Percentiles rank a stretch among this genome's conserved stretches.
Conservation (phyloP, 148 eudicot species). For the Camellia granthamiana region DNA sequence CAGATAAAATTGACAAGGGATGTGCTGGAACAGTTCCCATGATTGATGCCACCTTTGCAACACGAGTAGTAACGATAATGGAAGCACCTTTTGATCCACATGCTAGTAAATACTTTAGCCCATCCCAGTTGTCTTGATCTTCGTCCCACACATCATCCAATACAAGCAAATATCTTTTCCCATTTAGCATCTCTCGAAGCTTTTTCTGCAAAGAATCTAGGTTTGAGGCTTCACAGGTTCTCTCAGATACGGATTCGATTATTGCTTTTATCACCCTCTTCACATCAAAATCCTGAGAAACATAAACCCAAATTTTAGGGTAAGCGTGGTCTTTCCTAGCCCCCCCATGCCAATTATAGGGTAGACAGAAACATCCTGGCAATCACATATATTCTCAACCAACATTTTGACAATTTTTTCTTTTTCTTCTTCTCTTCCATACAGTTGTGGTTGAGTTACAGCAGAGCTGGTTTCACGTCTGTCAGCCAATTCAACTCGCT, state of each 20-base stretch:
- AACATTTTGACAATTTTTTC: background rate
- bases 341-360: constrained; percentile 7
- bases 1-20: background rate
- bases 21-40: background rate
- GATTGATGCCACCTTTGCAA: background rate
- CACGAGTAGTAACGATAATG: background rate
- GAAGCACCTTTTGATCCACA: background rate
- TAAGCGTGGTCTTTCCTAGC: background rate
- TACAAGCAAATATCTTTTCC: background rate
- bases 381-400: background rate
- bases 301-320: background rate
- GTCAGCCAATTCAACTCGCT: no score
- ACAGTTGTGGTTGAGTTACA: no score
- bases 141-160: constrained; percentile 9
- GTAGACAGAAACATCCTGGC: background rate
- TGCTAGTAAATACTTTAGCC: background rate
- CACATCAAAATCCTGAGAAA: background rate
- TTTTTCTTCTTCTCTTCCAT: no score
- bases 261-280: background rate
- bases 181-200: no score
- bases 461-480: no score
- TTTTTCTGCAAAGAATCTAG: no score
- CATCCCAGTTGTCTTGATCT: background rate
- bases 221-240: background rate
- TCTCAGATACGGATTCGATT: background rate